A percentile compares a stretch with the other conserved stretches of the same genome.
Evolutionary conservation across 495 filamentous ascomycete species (phyloP).

Genomic region (Neurospora sublineolata): DNA sequence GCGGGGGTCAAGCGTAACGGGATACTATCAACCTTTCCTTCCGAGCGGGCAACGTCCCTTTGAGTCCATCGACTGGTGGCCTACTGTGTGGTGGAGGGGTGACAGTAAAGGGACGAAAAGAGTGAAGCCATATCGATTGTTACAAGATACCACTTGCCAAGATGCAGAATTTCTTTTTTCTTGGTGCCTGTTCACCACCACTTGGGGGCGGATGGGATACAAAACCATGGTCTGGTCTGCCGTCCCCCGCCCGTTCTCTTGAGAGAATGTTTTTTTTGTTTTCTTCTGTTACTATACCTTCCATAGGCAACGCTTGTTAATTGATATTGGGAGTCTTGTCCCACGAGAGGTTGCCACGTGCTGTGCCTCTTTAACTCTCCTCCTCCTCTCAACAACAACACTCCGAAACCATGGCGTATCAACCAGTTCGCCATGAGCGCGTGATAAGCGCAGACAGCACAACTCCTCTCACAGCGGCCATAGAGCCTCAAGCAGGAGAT

Average conservation of each 20-base stretch:
- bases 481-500: not conserved
- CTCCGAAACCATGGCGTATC: not conserved
- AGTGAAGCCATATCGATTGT: not conserved
- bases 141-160: not conserved
- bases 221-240: not conserved
- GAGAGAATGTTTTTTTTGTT: not conserved
- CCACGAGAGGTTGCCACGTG: not conserved
- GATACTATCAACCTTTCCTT: not conserved
- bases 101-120: not conserved
- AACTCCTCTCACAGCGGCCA: not conserved
- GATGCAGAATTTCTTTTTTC: not conserved
- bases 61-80: not conserved
- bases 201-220: not conserved
- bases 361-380: not conserved
- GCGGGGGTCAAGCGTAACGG: not conserved
- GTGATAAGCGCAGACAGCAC: not conserved
- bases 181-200: not conserved
- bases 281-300: not conserved
- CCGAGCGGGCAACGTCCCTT: not conserved
- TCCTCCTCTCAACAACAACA: not conserved
- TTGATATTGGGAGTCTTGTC: not conserved
- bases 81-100: not conserved
- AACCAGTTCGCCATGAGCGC: not conserved
- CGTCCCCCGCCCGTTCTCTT: not conserved
- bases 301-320: not conserved